phyloP scores from a whole-genome alignment of 306 rosid species.

The Prunus salicina region DNA sequence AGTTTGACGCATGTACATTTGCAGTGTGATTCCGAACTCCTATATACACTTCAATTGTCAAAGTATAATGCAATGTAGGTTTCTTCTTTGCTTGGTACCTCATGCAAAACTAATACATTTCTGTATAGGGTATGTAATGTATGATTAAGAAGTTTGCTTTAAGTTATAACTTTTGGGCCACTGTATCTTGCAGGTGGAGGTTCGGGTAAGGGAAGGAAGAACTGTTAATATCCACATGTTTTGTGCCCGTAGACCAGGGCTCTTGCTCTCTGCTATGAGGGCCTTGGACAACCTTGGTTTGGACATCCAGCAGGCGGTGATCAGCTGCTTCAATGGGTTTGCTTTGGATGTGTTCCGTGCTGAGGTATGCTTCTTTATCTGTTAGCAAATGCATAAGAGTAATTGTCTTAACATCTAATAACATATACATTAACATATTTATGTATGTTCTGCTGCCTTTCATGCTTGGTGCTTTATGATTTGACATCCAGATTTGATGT shows the following conservation, averaged over 20 bases:
- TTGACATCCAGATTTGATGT: neutral
- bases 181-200: constrained; percentile 63
- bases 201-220: constrained; percentile 76
- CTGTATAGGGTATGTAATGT: neutral
- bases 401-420: neutral
- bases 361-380: constrained; percentile 52
- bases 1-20: neutral
- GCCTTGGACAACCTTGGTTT: constrained; percentile 82
- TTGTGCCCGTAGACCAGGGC: constrained; percentile 80
- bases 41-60: neutral
- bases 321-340: constrained; percentile 93
- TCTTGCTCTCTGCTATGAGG: constrained; percentile 79
- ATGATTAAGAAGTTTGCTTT: neutral
- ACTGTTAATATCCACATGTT: constrained; percentile 94
- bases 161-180: neutral
- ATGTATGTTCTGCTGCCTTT: neutral
- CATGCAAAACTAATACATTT: neutral
- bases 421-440: neutral
- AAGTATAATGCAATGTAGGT: neutral
- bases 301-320: constrained; percentile 94
- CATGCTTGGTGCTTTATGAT: neutral
- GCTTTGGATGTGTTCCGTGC: constrained; percentile 91
- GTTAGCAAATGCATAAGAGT: neutral
- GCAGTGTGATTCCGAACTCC: neutral
- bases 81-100: neutral